A percentile compares a stretch with the other conserved stretches of the same genome.
Evolutionary conservation across 257 asterid genomes (phyloP).

Genomic region (Lavandula angustifolia): DNA sequence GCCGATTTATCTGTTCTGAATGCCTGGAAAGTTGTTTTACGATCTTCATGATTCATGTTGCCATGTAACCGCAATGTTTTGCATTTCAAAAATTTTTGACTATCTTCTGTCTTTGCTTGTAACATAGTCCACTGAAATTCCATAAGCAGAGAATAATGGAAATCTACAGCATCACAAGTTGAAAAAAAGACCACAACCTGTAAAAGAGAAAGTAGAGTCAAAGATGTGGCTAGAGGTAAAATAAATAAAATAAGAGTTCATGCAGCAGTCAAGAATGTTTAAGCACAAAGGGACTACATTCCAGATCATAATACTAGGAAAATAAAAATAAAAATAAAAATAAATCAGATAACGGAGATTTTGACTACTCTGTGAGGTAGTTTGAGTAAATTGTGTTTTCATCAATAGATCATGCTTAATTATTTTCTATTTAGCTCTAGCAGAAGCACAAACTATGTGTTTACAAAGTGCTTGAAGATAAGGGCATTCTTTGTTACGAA

Average conservation of each 20-base stretch:
- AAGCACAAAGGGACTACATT: slow-evolving; percentile 5
- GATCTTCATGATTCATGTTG: slow-evolving; percentile 81
- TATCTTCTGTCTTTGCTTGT: slow-evolving; percentile 54
- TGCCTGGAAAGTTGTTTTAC: slow-evolving; percentile 76
- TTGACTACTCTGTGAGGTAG: neutral
- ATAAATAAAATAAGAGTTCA: slow-evolving; percentile 3
- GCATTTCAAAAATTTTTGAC: slow-evolving; percentile 63
- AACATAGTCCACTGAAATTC: slow-evolving; percentile 57
- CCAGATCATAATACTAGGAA: slow-evolving; percentile 9
- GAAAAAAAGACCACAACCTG: slow-evolving; percentile 95
- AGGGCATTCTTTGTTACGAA: neutral
- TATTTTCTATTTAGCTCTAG: neutral
- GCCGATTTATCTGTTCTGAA: slow-evolving; percentile 86
- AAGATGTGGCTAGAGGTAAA: slow-evolving; percentile 14
- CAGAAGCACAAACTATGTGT: slow-evolving; percentile 25
- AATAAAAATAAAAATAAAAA: neutral
- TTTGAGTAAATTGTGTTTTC: neutral
- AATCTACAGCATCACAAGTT: slow-evolving; percentile 95
- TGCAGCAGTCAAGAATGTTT: neutral
- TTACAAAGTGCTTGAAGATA: slow-evolving; percentile 6
- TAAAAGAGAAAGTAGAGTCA: slow-evolving; percentile 26
- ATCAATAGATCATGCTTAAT: neutral
- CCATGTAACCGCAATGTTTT: slow-evolving; percentile 81
- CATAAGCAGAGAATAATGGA: slow-evolving; percentile 67
- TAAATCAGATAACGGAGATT: neutral